These are phyloP conservation scores for Neurospora cerealis DNA, from an alignment of 495 filamentous ascomycete genomes.

Conservation along the genomic window DNA sequence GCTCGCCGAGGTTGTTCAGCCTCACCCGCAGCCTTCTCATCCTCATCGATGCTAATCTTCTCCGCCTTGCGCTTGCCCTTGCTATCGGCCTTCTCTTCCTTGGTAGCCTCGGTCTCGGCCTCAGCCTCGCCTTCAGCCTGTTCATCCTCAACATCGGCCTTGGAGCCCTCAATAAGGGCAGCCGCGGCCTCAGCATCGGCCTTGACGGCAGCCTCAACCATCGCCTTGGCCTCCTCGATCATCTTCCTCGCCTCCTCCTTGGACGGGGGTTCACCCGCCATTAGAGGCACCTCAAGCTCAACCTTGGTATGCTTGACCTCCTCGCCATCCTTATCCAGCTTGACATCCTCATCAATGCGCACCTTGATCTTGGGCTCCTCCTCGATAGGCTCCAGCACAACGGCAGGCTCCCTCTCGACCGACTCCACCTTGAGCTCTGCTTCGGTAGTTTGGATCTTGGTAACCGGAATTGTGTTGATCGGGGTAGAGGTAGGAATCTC, in stretches of 20 bases:
- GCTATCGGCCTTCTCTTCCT: conserved; percentile 35
- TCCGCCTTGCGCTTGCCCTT: conserved; percentile 75
- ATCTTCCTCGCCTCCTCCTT: conserved; percentile 67
- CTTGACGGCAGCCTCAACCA: conserved; percentile 74
- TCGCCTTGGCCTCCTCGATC: conserved; percentile 76
- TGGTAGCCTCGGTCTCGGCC: conserved; percentile 1
- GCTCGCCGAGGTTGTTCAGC: conserved; percentile 42
- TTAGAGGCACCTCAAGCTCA: conserved; percentile 55
- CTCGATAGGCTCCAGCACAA: conserved; percentile 36
- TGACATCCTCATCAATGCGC: conserved; percentile 56
- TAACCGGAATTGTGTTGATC: conserved; percentile 9
- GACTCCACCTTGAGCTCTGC: conserved; percentile 30
- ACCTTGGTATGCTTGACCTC: conserved; percentile 68
- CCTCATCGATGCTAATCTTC: conserved; percentile 47
- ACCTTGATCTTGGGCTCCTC: conserved; percentile 55
- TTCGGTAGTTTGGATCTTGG: conserved; percentile 24
- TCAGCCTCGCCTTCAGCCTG: conserved; percentile 39
- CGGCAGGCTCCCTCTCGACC: conserved; percentile 29
- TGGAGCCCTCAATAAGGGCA: conserved; percentile 66
- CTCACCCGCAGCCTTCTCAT: conserved; percentile 12
- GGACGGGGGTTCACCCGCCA: conserved; percentile 53
- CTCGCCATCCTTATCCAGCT: conserved; percentile 51
- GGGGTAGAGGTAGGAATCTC: conserved; percentile 20
- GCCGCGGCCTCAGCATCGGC: conserved; percentile 26
- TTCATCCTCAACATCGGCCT: conserved; percentile 79